phyloP scores from a whole-genome alignment of 495 filamentous ascomycete species.

The Cryomyces minteri region DNA sequence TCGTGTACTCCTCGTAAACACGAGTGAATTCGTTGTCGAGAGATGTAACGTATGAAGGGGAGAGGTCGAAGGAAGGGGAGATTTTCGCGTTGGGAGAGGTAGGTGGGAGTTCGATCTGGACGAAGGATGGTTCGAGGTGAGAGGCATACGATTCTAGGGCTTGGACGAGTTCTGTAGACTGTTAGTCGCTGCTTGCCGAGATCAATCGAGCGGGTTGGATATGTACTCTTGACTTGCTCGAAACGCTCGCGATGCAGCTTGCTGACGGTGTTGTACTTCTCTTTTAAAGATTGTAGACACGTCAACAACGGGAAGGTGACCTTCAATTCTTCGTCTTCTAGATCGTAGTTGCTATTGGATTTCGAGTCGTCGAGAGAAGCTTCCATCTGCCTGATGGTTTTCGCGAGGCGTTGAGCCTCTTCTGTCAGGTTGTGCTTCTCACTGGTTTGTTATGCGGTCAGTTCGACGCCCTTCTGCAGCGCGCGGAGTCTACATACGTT shows the following conservation, averaged over 20 bases:
- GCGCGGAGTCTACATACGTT: conserved; percentile 25
- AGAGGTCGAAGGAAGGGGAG: conserved; percentile 70
- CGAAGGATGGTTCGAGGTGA: conserved; percentile 74
- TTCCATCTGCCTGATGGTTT: conserved; percentile 82
- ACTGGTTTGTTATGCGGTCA: conserved; percentile 16
- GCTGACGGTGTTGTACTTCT: conserved; percentile 64
- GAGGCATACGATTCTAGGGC: conserved; percentile 89
- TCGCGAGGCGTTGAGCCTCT: conserved; percentile 73
- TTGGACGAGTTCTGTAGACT: conserved; percentile 60
- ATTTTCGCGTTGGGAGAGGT: conserved; percentile 56
- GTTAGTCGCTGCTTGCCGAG: background rate
- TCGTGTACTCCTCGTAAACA: conserved; percentile 88
- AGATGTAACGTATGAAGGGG: conserved; percentile 65
- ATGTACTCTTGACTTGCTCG: conserved; percentile 82
- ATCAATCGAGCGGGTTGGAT: conserved; percentile 1
- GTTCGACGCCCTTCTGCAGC: background rate
- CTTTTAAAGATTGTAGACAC: conserved; percentile 62
- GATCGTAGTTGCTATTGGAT: conserved; percentile 36
- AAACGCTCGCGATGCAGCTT: conserved; percentile 76
- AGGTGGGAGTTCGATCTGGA: conserved; percentile 66
- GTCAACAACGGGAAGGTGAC: conserved; percentile 63
- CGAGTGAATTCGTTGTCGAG: conserved; percentile 81
- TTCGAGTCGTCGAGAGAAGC: conserved; percentile 63
- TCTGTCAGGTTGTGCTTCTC: conserved; percentile 80
- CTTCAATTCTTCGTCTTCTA: conserved; percentile 42